A percentile compares a stretch with the other conserved stretches of the same genome.
These are phyloP conservation scores for Pseudocercospora fuligena DNA, from an alignment of 2,329 filamentous ascomycete genomes.

Conservation along the genomic window DNA sequence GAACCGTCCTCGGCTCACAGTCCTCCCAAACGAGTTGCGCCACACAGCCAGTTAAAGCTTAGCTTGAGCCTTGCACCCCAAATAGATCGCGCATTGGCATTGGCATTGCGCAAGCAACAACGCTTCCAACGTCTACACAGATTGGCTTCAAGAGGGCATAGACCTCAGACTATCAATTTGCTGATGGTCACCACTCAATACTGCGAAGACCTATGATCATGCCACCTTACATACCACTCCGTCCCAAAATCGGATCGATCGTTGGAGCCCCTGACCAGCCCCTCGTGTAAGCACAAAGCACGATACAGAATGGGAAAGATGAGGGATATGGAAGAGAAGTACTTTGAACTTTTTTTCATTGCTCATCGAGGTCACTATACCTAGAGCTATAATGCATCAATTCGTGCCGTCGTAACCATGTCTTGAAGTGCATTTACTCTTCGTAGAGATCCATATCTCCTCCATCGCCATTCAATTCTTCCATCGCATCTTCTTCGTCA, in stretches of 20 bases:
- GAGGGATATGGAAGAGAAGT: background rate
- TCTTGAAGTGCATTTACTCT: conserved; percentile 24
- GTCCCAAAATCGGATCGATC: background rate
- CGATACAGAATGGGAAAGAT: background rate
- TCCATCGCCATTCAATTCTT: conserved; percentile 64
- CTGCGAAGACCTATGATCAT: background rate
- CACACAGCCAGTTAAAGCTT: background rate
- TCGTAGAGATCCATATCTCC: conserved; percentile 69
- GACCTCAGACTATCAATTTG: background rate
- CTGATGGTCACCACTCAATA: background rate
- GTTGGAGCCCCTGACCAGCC: background rate
- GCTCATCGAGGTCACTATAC: conserved; percentile 6
- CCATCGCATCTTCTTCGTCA: conserved; percentile 74
- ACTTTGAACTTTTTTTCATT: background rate
- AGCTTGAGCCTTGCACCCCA: background rate
- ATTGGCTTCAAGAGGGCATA: conserved; percentile 6
- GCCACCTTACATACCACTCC: background rate
- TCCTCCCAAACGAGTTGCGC: background rate
- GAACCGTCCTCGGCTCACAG: background rate
- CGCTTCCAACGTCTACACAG: background rate
- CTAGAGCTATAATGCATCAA: conserved; percentile 12
- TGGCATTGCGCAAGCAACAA: background rate
- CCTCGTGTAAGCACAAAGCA: background rate
- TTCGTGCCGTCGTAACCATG: conserved; percentile 12
- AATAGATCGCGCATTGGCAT: background rate